Evolutionary conservation across 2,329 filamentous ascomycete genomes (phyloP), one percentile per base, ranked within the genome.

Genomic region (Elsinoe ampelina): DNA sequence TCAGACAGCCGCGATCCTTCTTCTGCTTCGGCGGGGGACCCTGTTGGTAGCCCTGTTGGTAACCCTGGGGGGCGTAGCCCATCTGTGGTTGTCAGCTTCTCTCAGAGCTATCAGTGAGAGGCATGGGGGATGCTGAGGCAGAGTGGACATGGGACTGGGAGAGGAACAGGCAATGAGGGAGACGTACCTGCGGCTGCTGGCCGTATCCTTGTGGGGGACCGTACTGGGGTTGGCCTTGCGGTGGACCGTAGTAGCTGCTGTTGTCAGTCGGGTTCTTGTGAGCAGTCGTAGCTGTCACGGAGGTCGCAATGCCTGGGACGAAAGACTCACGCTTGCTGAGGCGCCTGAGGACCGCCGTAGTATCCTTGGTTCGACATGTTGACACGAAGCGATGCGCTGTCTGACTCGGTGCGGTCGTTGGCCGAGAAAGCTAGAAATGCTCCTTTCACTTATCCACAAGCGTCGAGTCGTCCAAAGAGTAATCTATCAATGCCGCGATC

Each of bases 1-100:
- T 69, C 55, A 82, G 67, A 62, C 79, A 81, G 48, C 78, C 78
- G 36, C 72, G 68, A 60, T 74, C 73, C 64, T 76, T 77, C 65
- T 60, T 58, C 75, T 67, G 60, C 71, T 70, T 52, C 73, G 71
- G 48, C n/a, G 61, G 72, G 34, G 75, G 75, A 19, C 68, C 73
- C 63, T 79, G 77, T 63, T 79, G 77, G 63, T 78, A 47, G 12
- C 47, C 45, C 41, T 58, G 52, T 30, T 58, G 55, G 57, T 64
- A 63, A 35, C 61, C 60, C 26, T 60, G 59, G 39, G 63, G 65
- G 30, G 57, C 63, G 35, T 58, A 63, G 26, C 60, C 58, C 59
- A 61, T 60, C 59, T 62, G 54, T 10, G 13, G 2, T 12, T 32
- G 54, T 57, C 38, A 52, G 58, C 38, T 39, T 8, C 12, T 17